Evolutionary conservation across 2,329 filamentous ascomycete species (phyloP).

Genomic region (Colletotrichum shisoi): DNA sequence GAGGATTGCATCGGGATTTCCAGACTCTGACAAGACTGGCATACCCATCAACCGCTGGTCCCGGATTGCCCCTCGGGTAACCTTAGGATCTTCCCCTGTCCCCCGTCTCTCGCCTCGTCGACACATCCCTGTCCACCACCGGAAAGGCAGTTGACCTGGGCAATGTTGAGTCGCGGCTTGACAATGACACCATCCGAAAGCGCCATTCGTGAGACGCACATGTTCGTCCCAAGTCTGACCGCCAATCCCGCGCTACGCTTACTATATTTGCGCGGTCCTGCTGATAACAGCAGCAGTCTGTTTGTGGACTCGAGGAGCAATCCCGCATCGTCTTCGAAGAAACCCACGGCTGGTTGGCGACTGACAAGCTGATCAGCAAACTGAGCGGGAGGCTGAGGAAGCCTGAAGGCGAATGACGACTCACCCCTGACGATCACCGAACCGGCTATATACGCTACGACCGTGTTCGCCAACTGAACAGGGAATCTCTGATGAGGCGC

Average conservation of each 20-base stretch:
- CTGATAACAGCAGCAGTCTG: neutral
- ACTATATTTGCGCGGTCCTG: too few relatives aligned
- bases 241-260: neutral
- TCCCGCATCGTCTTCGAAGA: neutral
- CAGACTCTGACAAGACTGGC: constrained; percentile 1
- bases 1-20: constrained; percentile 26
- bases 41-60: constrained; percentile 6
- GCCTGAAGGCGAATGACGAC: constrained; percentile 7
- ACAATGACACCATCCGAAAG: neutral
- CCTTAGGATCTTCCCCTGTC: neutral
- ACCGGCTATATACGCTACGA: neutral
- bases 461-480: neutral
- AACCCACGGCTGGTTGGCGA: neutral
- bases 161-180: neutral
- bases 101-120: neutral
- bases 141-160: constrained; percentile 1
- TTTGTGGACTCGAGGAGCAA: neutral
- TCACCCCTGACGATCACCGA: constrained; percentile 29
- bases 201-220: neutral
- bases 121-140: neutral
- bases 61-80: constrained; percentile 1
- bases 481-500: neutral
- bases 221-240: neutral
- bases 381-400: constrained; percentile 11
- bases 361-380: neutral